These are phyloP conservation scores for Penicillium digitatum DNA, from an alignment of 2,329 filamentous ascomycete species.

Conservation along the genomic window DNA sequence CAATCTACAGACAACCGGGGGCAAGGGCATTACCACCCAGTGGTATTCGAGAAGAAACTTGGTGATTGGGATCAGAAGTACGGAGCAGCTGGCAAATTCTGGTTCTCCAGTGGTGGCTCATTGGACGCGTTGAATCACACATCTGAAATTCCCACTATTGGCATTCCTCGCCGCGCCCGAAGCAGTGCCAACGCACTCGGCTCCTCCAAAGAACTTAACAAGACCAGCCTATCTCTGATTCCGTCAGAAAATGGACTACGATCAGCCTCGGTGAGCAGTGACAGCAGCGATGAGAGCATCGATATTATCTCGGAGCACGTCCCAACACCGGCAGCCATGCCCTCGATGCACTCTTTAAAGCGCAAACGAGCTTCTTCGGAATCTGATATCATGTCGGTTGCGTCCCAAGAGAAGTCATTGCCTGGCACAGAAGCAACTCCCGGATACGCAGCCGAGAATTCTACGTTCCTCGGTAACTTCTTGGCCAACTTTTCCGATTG, in stretches of 20 bases:
- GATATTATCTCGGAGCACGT: constrained; percentile 23
- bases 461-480: constrained; percentile 38
- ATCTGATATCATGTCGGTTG: constrained; percentile 27
- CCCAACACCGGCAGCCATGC: constrained; percentile 17
- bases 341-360: constrained; percentile 26
- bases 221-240: constrained; percentile 7
- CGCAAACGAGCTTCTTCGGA: constrained; percentile 37
- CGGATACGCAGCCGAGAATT: constrained; percentile 29
- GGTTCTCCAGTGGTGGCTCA: constrained; percentile 27
- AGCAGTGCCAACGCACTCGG: constrained; percentile 1
- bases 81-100: constrained; percentile 46
- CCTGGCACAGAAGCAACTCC: constrained; percentile 17
- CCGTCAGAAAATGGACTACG: constrained; percentile 10
- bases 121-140: constrained; percentile 3
- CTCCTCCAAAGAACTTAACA: constrained; percentile 5
- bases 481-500: constrained; percentile 40
- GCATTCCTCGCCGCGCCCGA: constrained; percentile 30
- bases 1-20: constrained; percentile 9
- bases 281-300: constrained; percentile 28
- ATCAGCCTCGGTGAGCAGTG: constrained; percentile 27
- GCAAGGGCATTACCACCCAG: constrained; percentile 50
- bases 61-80: constrained; percentile 53
- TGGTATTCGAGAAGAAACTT: constrained; percentile 50
- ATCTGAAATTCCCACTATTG: constrained; percentile 38
- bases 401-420: constrained; percentile 29